Evolutionary conservation across 1,284 basidiomycete genomes (phyloP).

Genomic region (Moesziomyces parantarcticus): DNA sequence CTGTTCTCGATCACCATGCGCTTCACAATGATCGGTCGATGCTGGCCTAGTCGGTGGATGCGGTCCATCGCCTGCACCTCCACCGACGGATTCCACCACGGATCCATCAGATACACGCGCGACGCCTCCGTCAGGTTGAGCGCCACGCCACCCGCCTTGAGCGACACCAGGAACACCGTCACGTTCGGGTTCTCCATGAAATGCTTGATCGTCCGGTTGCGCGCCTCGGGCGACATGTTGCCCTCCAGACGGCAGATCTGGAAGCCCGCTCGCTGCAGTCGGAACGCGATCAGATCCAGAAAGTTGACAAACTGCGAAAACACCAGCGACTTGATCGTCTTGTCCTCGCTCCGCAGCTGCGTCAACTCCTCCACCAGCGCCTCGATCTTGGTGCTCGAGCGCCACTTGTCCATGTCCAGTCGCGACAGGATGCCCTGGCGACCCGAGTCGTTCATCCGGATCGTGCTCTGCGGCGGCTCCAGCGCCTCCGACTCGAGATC

Average conservation of each 20-base stretch:
- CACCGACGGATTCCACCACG: slow-evolving; percentile 67
- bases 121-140: slow-evolving; percentile 67
- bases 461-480: slow-evolving; percentile 76
- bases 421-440: slow-evolving; percentile 94
- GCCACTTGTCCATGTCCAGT: slow-evolving; percentile 87
- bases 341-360: slow-evolving; percentile 83
- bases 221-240: slow-evolving; percentile 94
- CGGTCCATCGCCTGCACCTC: slow-evolving; percentile 88
- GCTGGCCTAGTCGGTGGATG: slow-evolving; percentile 85
- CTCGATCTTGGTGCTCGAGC: slow-evolving; percentile 96
- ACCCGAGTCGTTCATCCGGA: slow-evolving; percentile 68
- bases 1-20: slow-evolving; percentile 95
- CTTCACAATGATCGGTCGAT: slow-evolving; percentile 89
- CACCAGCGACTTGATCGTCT: slow-evolving; percentile 94
- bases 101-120: slow-evolving; percentile 67
- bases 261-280: slow-evolving; percentile 86
- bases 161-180: slow-evolving; percentile 90
- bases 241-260: slow-evolving; percentile 94
- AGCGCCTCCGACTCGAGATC: slow-evolving; percentile 93
- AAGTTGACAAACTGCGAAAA: slow-evolving; percentile 91
- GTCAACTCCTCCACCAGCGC: slow-evolving; percentile 93
- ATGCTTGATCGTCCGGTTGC: slow-evolving; percentile 92
- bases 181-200: slow-evolving; percentile 95
- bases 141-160: slow-evolving; percentile 97
- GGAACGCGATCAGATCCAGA: slow-evolving; percentile 85